Base-by-base conservation (phyloP, 2,329 filamentous ascomycete species). In the Fusarium robinianum region DNA sequence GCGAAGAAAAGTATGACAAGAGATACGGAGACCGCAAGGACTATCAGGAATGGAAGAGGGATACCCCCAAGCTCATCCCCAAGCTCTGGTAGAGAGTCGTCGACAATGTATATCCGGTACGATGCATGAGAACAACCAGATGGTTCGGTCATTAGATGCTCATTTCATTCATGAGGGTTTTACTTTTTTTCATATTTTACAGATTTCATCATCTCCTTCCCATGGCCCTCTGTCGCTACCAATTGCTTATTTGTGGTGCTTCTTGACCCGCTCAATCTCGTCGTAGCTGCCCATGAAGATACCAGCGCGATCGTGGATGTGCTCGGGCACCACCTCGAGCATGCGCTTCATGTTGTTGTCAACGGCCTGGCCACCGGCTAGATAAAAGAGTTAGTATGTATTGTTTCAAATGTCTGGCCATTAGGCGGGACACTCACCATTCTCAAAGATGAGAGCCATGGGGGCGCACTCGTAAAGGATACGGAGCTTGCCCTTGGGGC, bases 381-480 rank as follows among this genome's bases (percentile, higher is more conserved):
- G 39, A 18, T 6, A 35, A 8, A 9, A 30, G 17, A 18, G 56
- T 73, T 59, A 71, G 66, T n/a, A n/a, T n/a, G n/a, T n/a, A n/a
- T n/a, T n/a, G n/a, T n/a, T n/a, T n/a, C 35, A 36, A 37, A 26
- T 12, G 5, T 26, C 31, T 18, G 2, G 38, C 21, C 25, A 12
- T 5, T 8, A 26, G 5, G 6, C 6, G 14, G 10, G 21, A 16
- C 6, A 75, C 85, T 73, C 71, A 92, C 88, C 94, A 72, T 99
- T 96, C 74, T 99, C 94, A 70, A 99, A 97, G 6, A 99, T 82
- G 85, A 97, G 88, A 16, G 94, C 94, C 94, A 99, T 99, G 25
- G 94, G 94, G 10, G 94, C 94, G 67, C 94, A 99, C 76, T 99
- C 94, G 73, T 99, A 99, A 62, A 99, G 70, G 58, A 99, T 99